phyloP scores from a whole-genome alignment of 2,329 filamentous ascomycete genomes.

The Colletotrichum somersetense region DNA sequence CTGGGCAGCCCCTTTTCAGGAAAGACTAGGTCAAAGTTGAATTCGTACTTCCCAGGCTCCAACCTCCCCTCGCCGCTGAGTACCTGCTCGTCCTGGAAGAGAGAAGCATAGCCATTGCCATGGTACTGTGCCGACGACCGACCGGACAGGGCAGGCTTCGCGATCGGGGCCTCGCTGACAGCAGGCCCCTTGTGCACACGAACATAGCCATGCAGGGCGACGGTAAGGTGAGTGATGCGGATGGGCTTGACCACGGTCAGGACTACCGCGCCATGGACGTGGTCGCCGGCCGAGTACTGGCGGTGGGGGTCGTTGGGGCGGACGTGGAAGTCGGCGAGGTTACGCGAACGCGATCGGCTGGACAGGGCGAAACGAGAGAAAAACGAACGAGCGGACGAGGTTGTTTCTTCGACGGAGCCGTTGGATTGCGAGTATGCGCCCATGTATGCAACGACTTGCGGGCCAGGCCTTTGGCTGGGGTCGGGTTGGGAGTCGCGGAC shows the following conservation, averaged over 20 bases:
- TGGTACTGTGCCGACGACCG: constrained; percentile 67
- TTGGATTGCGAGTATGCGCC: constrained; percentile 57
- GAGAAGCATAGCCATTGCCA: constrained; percentile 81
- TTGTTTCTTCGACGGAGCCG: constrained; percentile 56
- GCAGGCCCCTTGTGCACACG: constrained; percentile 81
- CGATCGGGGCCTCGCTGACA: constrained; percentile 63
- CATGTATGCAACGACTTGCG: constrained; percentile 57
- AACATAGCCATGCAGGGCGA: constrained; percentile 82
- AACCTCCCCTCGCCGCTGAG: constrained; percentile 83
- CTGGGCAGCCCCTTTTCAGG: constrained; percentile 80
- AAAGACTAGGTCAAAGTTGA: constrained; percentile 81
- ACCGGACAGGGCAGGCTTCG: constrained; percentile 57
- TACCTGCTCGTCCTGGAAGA: constrained; percentile 86
- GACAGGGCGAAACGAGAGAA: constrained; percentile 67
- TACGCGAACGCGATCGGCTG: constrained; percentile 67
- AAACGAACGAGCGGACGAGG: constrained; percentile 57
- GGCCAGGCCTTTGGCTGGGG: constrained; percentile 38
- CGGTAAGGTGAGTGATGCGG: constrained; percentile 83
- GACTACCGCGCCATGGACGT: constrained; percentile 79
- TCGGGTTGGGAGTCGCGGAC: constrained; percentile 15
- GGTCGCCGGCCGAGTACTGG: constrained; percentile 80
- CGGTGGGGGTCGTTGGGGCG: constrained; percentile 82
- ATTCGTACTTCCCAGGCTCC: constrained; percentile 81
- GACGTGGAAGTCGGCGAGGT: constrained; percentile 83
- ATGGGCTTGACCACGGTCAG: constrained; percentile 80